Percentiles rank a stretch among this genome's conserved stretches.
Conservation (phyloP, 2,329 filamentous ascomycete species). For the Fusarium gaditjirri region DNA sequence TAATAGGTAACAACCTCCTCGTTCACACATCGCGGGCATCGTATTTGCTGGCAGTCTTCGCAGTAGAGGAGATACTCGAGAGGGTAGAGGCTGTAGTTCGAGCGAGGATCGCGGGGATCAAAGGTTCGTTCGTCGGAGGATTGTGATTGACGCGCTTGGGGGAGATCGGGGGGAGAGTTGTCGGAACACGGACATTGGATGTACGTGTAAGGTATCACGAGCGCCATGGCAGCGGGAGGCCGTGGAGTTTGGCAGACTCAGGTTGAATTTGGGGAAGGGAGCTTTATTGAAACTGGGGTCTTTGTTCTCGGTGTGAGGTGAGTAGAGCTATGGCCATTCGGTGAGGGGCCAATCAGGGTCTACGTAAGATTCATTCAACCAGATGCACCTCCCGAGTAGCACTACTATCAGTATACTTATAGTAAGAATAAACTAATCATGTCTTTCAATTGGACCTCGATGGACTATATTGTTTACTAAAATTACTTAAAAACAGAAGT, state of each 20-base stretch:
- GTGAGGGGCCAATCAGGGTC: slow-evolving; percentile 28
- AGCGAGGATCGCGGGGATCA: slow-evolving; percentile 83
- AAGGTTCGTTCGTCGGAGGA: slow-evolving; percentile 78
- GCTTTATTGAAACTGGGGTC: slow-evolving; percentile 35
- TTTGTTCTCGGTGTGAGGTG: slow-evolving; percentile 30
- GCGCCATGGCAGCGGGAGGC: slow-evolving; percentile 55
- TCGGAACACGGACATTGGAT: slow-evolving; percentile 75
- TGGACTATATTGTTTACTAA: background rate
- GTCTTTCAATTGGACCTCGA: background rate
- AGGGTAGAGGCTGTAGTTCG: slow-evolving; percentile 92
- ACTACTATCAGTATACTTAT: background rate
- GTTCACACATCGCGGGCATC: slow-evolving; percentile 88
- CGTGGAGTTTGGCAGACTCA: slow-evolving; percentile 28
- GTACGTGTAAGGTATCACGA: slow-evolving; percentile 70
- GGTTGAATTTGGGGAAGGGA: slow-evolving; percentile 17
- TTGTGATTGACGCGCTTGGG: slow-evolving; percentile 44
- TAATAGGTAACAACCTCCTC: slow-evolving; percentile 97
- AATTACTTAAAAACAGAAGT: background rate
- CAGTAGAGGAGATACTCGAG: slow-evolving; percentile 95
- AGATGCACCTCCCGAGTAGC: background rate
- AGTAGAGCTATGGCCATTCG: slow-evolving; percentile 11
- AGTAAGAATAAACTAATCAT: background rate
- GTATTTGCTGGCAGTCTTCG: slow-evolving; percentile 96
- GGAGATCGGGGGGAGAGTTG: slow-evolving; percentile 49
- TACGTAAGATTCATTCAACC: background rate